Base-by-base conservation (phyloP, 2,329 filamentous ascomycete species). In the Elsinoe australis region DNA sequence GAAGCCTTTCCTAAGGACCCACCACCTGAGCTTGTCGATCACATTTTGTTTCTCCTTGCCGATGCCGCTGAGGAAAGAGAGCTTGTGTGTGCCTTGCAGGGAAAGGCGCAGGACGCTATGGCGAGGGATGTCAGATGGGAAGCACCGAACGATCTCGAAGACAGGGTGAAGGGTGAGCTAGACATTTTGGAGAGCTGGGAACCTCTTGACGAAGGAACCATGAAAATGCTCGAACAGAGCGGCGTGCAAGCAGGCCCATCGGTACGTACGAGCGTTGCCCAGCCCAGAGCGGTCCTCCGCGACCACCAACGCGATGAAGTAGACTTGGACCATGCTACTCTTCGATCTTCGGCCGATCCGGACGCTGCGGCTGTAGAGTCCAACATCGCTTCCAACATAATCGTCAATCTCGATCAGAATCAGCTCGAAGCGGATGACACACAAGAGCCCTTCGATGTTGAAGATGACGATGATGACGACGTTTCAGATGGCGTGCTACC, bases 1-100 rank as follows among this genome's bases (percentile, higher is more conserved):
- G 19, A 24, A 10, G 24, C 29, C 8, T 47, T 47, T 14, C 45
- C 45, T 12, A 18, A n/a, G 19, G 17, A 48, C 15, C 45, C 45
- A 17, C 19, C 18, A 3, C 17, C 18, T 8, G 32, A 28, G 10
- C 18, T 48, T 12, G 33, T 36, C 15, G 45, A 48, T 18, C 33
- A 39, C 22, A 38, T 48, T 10, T 22, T 48, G 4, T 38, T 26
- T 14, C 24, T 48, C 12, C 34, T 48, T 3, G 45, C 45, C 12
- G 45, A 48, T 18, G 45, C 45, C 5, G 45, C 45, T 5, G 31
- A 35, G 9, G 45, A 48, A 24, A 19, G 26, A 7, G 24, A 29
- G 17, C 32, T 48, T 10, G 22, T 48, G 14, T n/a, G 10, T 8
- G 45, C 45, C 3, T 24, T 48, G 45, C 19, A 39, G 6, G 45